Percentiles rank a stretch among this genome's conserved stretches.
Conservation (phyloP, 192 early-diverging fungal genomes). For the Podila verticillata region DNA sequence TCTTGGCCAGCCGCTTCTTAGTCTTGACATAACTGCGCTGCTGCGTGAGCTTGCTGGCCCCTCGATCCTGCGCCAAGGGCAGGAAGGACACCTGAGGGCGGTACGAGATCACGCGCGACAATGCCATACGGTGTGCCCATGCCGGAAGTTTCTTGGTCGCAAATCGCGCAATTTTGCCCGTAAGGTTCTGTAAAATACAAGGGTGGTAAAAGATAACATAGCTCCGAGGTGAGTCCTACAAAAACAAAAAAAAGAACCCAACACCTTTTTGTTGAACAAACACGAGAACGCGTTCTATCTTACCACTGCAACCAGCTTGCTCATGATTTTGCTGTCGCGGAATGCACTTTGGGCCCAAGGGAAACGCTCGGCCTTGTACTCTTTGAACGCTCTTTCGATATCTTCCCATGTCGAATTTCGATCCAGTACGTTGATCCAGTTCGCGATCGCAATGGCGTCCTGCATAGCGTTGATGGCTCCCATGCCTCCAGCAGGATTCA, state of each 20-base stretch:
- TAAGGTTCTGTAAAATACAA: neutral
- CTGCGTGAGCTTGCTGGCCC: neutral
- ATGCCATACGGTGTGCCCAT: neutral
- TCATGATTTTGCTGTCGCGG: neutral
- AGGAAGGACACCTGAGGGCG: neutral
- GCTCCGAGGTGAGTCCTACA: too few relatives aligned
- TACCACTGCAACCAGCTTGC: neutral
- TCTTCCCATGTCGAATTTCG: neutral
- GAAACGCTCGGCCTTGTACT: constrained; percentile 1
- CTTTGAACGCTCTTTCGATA: neutral
- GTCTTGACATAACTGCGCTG: neutral
- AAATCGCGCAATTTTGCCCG: neutral
- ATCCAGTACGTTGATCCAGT: neutral
- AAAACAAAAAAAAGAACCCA: too few relatives aligned
- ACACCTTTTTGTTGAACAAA: too few relatives aligned
- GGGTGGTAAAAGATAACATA: too few relatives aligned
- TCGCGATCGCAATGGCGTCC: neutral
- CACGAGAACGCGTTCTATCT: neutral
- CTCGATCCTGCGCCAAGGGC: neutral
- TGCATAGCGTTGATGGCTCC: constrained; percentile 1
- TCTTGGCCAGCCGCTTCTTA: neutral
- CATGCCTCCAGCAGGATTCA: neutral
- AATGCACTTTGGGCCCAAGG: neutral
- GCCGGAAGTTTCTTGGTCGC: neutral
- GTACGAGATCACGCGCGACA: neutral